Base-by-base conservation (phyloP, 2,329 filamentous ascomycete genomes). In the Ramularia endophylla region DNA sequence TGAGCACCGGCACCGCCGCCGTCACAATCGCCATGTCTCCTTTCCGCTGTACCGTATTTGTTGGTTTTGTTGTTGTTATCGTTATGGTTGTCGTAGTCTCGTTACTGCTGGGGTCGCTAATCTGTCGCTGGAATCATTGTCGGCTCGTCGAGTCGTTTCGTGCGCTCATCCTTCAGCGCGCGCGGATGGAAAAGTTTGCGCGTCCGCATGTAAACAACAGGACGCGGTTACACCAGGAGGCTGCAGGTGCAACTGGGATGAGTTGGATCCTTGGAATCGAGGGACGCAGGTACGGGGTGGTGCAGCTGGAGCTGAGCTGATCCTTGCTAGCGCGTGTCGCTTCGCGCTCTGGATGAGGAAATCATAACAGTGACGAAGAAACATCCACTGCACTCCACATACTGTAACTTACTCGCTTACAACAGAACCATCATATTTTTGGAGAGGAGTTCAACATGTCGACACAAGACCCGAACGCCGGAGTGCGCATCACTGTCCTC, bases 21-120 rank as follows among this genome's bases (percentile, higher is more conserved):
- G 79, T 83, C 64, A 90, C 77, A 69, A 83, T 80, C 71, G 90
- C 86, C 88, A 95, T 95, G 69, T 30, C n/a, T n/a, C n/a, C n/a
- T n/a, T n/a, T n/a, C n/a, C n/a, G n/a, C n/a, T n/a, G n/a, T n/a
- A n/a, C 41, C 28, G 6, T n/a, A n/a, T n/a, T n/a, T 38, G 17
- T 18, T 29, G 30, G 19, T 36, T 22, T 38, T 16, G 30, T 27
- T 35, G 41, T 27, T 22, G 38, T 25, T 25, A 25, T 25, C 22
- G 22, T 25, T 25, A 25, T 25, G 22, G 22, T 6, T 25, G 11
- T 25, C 22, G 22, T 25, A 25, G 22, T 25, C 22, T 25, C 22
- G 22, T 25, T 25, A 25, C 22, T 25, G 6, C 22, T 25, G 22
- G 6, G 6, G 25, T 27, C 16, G 32, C 36, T 38, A 32, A 11